Conservation (phyloP, 768 basidiomycete species). For the Boletus edulis region DNA sequence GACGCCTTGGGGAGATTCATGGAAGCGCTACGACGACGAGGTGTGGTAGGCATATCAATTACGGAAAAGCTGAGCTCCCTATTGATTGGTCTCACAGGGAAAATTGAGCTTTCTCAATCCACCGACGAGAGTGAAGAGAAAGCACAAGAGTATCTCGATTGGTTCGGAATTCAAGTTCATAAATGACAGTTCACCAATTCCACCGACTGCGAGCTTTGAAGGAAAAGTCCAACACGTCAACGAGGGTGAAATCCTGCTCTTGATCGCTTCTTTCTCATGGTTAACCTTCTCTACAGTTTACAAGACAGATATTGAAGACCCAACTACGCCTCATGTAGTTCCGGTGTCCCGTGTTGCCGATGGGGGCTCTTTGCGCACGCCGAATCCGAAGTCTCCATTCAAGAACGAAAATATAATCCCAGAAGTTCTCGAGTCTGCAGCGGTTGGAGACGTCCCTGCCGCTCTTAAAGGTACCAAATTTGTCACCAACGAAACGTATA, state of each 20-base stretch:
- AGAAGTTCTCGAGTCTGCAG: background rate
- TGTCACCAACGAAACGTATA: background rate
- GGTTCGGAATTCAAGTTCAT: constrained; percentile 25
- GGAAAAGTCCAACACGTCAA: constrained; percentile 32
- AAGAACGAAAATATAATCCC: background rate
- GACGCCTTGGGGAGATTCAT: constrained; percentile 38
- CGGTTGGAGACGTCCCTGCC: background rate
- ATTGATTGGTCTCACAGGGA: constrained; percentile 23
- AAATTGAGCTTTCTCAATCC: constrained; percentile 29
- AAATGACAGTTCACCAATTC: constrained; percentile 19
- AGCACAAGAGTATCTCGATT: constrained; percentile 24
- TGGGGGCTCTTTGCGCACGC: background rate
- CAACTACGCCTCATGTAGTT: background rate
- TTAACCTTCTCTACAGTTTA: constrained; percentile 21
- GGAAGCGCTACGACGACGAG: constrained; percentile 41
- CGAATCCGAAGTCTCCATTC: background rate
- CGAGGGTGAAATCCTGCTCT: constrained; percentile 17
- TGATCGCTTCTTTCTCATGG: background rate
- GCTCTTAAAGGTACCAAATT: background rate
- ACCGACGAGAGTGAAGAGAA: constrained; percentile 9
- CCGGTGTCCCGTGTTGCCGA: background rate
- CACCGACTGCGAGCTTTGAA: constrained; percentile 29
- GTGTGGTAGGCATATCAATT: constrained; percentile 39
- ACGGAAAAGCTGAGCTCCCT: background rate
- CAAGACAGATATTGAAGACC: constrained; percentile 25